phyloP scores from a whole-genome alignment of 768 basidiomycete species.

The Psilocybe subaeruginosa region DNA sequence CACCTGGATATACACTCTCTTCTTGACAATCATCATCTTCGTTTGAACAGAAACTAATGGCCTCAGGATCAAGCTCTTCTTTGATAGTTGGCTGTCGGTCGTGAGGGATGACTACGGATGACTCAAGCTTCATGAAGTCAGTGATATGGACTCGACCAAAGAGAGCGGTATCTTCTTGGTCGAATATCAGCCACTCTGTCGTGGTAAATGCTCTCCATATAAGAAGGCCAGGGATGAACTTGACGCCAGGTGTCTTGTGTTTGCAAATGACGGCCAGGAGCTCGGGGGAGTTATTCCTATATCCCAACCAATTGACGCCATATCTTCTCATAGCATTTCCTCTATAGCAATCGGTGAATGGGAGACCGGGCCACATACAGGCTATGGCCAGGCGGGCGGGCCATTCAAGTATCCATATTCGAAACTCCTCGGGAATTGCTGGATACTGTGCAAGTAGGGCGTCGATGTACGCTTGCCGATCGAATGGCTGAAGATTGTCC shows the following conservation, averaged over 20 bases:
- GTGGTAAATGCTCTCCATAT: neutral
- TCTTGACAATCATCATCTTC: too few species aligned
- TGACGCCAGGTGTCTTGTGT: neutral
- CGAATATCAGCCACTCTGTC: neutral
- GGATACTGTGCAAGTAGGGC: neutral
- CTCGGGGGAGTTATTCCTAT: neutral
- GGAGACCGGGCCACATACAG: constrained; percentile 9
- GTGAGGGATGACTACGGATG: too few species aligned
- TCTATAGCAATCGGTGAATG: neutral
- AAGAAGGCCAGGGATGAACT: neutral
- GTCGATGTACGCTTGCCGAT: neutral
- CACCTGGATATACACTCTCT: too few species aligned
- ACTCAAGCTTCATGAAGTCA: neutral
- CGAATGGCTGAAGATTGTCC: neutral
- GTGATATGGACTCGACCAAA: neutral
- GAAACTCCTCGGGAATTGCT: too few species aligned
- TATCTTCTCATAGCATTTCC: neutral
- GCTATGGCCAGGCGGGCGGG: neutral
- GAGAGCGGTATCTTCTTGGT: neutral
- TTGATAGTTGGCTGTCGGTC: too few species aligned
- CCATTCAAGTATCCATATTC: too few species aligned
- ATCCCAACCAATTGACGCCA: neutral
- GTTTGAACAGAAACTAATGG: too few species aligned
- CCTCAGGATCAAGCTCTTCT: too few species aligned
- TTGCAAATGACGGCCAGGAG: neutral